Base-by-base conservation (phyloP, 1,284 basidiomycete genomes). In the Tilletia setariae region DNA sequence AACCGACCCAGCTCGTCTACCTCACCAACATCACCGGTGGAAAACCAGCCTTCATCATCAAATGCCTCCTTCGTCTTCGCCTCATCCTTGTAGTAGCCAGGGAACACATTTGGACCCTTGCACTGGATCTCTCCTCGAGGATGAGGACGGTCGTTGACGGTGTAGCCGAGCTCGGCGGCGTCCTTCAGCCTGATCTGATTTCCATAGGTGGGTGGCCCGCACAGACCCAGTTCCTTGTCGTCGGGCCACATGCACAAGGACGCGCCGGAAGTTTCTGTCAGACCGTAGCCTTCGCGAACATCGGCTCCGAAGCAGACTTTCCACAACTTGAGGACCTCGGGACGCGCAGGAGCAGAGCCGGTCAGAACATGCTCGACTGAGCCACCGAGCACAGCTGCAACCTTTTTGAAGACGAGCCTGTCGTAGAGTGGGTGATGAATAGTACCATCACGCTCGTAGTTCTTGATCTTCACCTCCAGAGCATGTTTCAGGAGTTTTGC, bases 321-420 rank as follows among this genome's bases (percentile, higher is more conserved):
- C 67, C 94, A 84, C 84, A 95, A 93, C 78, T 93, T 89, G 79
- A 94, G 87, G n/a, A 91, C 91, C 43, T 92, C 89, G 0, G 86
- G 79, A 71, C 88, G 90, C 76, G 95, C 91, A 1, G 92, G 90
- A 23, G 93, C 93, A 51, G 90, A 91, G n/a, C 93, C 93, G 21
- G 87, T 87, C 56, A 87, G 86, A 47, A 94, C 85, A 61, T 91
- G 79, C 69, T 84, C 76, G 40, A 95, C 74, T 23, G 88, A 86
- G 1, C 93, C 93, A 68, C 93, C 93, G 19, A 95, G 87, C 35
- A 90, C 88, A 46, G 88, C 88, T 78, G 89, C 88, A 66, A 92
- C 92, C 88, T 98, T 98, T 76, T 88, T 87, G 86, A 99, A 98
- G 1, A 99, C 90, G 46, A 98, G 83, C 56, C 87, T 87, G 83